Base-by-base conservation (phyloP, 179 eudicot genomes). In the Amaranthus tricolor region DNA sequence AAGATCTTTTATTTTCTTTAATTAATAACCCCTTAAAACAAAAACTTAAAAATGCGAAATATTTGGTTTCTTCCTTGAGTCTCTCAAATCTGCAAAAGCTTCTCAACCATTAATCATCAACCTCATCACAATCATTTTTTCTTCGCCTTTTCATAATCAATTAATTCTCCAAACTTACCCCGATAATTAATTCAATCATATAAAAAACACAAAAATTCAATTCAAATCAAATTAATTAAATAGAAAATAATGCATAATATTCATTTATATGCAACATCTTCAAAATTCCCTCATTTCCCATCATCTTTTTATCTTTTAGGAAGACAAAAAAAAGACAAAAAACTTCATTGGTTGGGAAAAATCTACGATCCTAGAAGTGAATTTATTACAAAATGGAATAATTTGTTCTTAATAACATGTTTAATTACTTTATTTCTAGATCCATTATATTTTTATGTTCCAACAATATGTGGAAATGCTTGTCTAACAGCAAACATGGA, bases 401-500 rank as follows among this genome's bases (percentile, higher is more conserved):
- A 87, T 71, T 19, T 90, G 47, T 92, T 92, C 84, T 76, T 92
- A 6, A 9, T 92, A 24, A 71, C 89, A 43, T 83, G 86, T 56
- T 70, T 93, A 44, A 24, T 86, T 14, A 89, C 94, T 14, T 92
- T 90, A 44, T 93, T 88, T 78, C 86, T 90, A 65, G 97, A 92
- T 63, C 96, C 97, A 0, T 79, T 93, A 19, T 93, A 93, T 74
- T 91, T 93, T 80, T 93, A 64, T 77, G 82, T 91, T 17, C 97
- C 98, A 3, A 86, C 65, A 17, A 83, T 88, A 19, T 88, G 90
- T n/a, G 90, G 89, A 6, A 65, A 76, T 9, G 93, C 86, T 9
- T 91, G 94, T 50, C 83, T 93, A 78, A 67, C 75, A 62, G 73
- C 75, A 31, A 89, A 88, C 61, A 19, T 73, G 24, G 5, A 58